These are phyloP conservation scores for Torrubiella hemipterigena DNA, from an alignment of 2,329 filamentous ascomycete genomes.

Conservation along the genomic window DNA sequence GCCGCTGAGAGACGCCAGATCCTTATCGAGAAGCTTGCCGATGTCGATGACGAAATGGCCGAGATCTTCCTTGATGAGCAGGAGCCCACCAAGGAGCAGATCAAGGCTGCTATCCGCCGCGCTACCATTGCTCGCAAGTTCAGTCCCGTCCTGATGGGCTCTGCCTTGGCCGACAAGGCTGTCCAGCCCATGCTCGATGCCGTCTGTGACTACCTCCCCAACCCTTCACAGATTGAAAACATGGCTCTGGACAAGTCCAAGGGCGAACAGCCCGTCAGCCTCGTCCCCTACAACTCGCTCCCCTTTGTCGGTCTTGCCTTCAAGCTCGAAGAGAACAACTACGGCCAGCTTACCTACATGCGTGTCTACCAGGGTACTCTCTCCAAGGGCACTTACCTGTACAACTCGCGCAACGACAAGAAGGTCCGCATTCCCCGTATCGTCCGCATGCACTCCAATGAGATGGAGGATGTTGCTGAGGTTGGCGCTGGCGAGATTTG, in stretches of 20 bases:
- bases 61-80: slow-evolving; percentile 86
- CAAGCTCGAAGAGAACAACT: slow-evolving; percentile 98
- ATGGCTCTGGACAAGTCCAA: slow-evolving; percentile 74
- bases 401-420: slow-evolving; percentile 88
- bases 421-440: slow-evolving; percentile 95
- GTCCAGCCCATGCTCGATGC: slow-evolving; percentile 95
- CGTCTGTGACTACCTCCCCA: slow-evolving; percentile 90
- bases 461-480: slow-evolving; percentile 93
- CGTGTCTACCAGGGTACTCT: slow-evolving; percentile 93
- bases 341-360: slow-evolving; percentile 95
- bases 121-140: slow-evolving; percentile 86
- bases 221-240: slow-evolving; percentile 82
- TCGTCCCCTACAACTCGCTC: slow-evolving; percentile 85
- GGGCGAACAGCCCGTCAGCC: slow-evolving; percentile 67
- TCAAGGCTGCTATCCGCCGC: slow-evolving; percentile 84
- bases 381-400: slow-evolving; percentile 79
- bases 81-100: slow-evolving; percentile 66
- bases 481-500: slow-evolving; percentile 96
- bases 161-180: slow-evolving; percentile 85
- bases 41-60: slow-evolving; percentile 96
- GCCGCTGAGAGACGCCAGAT: slow-evolving; percentile 72
- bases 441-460: slow-evolving; percentile 98
- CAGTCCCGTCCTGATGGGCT: slow-evolving; percentile 91
- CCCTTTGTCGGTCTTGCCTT: slow-evolving; percentile 95
- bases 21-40: slow-evolving; percentile 87